phyloP scores from a whole-genome alignment of 345 rosid genomes.

The Syzygium oleosum region DNA sequence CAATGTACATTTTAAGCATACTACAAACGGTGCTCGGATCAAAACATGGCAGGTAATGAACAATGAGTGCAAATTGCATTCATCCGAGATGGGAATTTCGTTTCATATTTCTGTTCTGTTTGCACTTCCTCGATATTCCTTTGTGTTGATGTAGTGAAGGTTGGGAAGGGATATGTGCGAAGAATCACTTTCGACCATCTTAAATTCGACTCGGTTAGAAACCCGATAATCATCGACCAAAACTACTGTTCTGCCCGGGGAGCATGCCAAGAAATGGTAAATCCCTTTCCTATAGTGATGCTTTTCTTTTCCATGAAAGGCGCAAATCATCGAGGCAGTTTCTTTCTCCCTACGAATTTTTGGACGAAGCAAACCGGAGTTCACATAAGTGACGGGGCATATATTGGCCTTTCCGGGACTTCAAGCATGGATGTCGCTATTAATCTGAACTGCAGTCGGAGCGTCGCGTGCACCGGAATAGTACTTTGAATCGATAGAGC shows the following conservation, averaged over 20 bases:
- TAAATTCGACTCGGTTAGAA: constrained; percentile 9
- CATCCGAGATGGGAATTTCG: neutral
- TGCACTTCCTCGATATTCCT: neutral
- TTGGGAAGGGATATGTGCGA: constrained; percentile 21
- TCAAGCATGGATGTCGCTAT: constrained; percentile 21
- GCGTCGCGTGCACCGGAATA: constrained; percentile 18
- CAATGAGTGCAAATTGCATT: neutral
- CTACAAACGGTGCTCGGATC: constrained; percentile 34
- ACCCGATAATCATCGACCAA: constrained; percentile 30
- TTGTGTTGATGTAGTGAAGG: neutral
- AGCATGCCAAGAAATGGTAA: constrained; percentile 22
- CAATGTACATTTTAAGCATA: constrained; percentile 10
- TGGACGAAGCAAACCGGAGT: constrained; percentile 18
- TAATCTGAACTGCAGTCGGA: constrained; percentile 24
- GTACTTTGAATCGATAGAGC: constrained; percentile 1
- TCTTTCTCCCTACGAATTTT: neutral
- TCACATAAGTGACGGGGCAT: constrained; percentile 17
- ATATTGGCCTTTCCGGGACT: constrained; percentile 12
- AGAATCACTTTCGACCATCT: constrained; percentile 15
- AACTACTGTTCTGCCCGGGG: constrained; percentile 19
- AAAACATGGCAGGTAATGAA: constrained; percentile 33
- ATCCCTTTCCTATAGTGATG: too few species aligned
- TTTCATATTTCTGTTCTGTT: neutral
- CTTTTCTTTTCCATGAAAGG: neutral
- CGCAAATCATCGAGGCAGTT: neutral